Base-by-base conservation (phyloP, 306 rosid genomes). In the Vicia sativa region DNA sequence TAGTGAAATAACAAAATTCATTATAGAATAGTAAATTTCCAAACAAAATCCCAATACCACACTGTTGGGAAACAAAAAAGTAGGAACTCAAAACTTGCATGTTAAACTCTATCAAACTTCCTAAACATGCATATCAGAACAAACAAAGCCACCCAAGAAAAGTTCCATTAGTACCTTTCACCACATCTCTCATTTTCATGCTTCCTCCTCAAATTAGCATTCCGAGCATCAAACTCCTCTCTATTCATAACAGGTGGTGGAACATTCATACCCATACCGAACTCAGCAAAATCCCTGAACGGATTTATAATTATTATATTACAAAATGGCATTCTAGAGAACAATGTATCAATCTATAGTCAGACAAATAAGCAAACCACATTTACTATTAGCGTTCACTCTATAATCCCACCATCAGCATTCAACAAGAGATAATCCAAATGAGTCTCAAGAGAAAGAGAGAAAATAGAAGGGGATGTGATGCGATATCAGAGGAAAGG, bases 211-310 rank as follows among this genome's bases (percentile, higher is more conserved):
- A 85, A 18, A 76, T 80, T 87, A 68, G 95, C 95, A 78, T 95
- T 91, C 66, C 95, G 82, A 61, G 96, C 92, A 76, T 95, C 99
- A 75, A 95, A 95, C 77, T 95, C 95, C 76, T 95, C 97, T 68
- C 95, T 74, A 82, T 95, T 88, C 97, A 88, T 85, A 65, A 80
- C 71, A 6, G 95, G 95, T 75, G 85, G 90, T 21, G 87, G 95
- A 64, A 48, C 86, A 76, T 86, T 84, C 92, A 84, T 79, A 31
- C 83, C 86, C 87, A 87, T 90, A 45, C 84, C 48, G 29, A 87
- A 87, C 15, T 88, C 95, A 31, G 92, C 83, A 50, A 91, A 96
- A 87, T 84, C 97, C 96, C 99, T 88, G 80, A 7, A 73, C 15
- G 75, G 4, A 59, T 52, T 48, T 64, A 74, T 70, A 78, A 7